These are phyloP conservation scores for Melocanna baccifera DNA, from an alignment of 176 grass and related monocot species.

Conservation along the genomic window DNA sequence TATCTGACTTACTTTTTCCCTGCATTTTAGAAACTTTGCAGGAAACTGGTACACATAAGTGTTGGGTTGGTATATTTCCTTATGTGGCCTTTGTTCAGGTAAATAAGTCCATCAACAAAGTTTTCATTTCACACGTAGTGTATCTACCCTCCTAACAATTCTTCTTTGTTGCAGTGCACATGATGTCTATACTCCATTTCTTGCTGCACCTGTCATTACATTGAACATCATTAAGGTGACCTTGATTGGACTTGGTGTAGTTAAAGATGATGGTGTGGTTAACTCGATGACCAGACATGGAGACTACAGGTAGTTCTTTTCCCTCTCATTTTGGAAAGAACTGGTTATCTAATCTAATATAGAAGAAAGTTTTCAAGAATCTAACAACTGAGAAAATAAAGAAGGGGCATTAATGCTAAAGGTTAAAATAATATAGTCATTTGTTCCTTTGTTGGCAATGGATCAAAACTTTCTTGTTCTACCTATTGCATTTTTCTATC, in stretches of 20 bases:
- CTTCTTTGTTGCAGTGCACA: slow-evolving; percentile 41
- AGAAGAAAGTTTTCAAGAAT: neutral
- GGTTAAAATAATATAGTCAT: neutral
- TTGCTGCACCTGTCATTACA: slow-evolving; percentile 47
- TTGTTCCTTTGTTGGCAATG: neutral
- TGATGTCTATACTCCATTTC: slow-evolving; percentile 55
- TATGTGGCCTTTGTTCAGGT: slow-evolving; percentile 87
- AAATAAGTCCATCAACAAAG: neutral
- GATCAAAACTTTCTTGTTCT: neutral
- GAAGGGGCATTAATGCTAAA: neutral
- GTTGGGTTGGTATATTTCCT: slow-evolving; percentile 63
- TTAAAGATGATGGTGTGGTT: slow-evolving; percentile 75
- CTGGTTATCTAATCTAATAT: neutral
- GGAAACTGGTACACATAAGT: slow-evolving; percentile 80
- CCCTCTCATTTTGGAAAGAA: neutral
- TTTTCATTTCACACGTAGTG: neutral
- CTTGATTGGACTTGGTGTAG: slow-evolving; percentile 62
- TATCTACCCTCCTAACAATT: neutral
- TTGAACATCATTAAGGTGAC: slow-evolving; percentile 72
- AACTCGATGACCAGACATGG: slow-evolving; percentile 85
- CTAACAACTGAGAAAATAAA: neutral
- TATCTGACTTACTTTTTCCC: neutral
- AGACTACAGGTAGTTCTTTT: slow-evolving; percentile 47
- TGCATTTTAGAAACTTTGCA: slow-evolving; percentile 61
- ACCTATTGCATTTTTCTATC: neutral